A percentile compares a stretch with the other conserved stretches of the same genome.
Conservation (phyloP, 2,329 filamentous ascomycete species). For the Myriosclerotinia scirpicola region DNA sequence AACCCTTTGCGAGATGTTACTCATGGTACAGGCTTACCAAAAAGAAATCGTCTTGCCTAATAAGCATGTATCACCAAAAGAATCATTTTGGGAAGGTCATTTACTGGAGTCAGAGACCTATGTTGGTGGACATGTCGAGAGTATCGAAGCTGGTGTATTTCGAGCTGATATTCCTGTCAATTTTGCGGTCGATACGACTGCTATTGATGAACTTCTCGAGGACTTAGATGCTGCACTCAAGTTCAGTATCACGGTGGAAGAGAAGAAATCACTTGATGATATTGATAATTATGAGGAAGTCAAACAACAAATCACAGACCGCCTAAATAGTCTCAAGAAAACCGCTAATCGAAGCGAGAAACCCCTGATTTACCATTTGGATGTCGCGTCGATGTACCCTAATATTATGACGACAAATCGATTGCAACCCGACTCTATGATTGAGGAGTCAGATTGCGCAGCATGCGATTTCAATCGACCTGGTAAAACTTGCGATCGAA, state of each 20-base stretch:
- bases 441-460: constrained; percentile 91
- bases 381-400: constrained; percentile 99
- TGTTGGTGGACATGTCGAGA: constrained; percentile 97
- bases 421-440: constrained; percentile 98
- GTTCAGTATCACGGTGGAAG: constrained; percentile 83
- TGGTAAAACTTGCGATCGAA: constrained; percentile 92
- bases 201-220: constrained; percentile 81
- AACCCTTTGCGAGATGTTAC: constrained; percentile 97
- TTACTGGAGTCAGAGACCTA: constrained; percentile 96
- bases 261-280: constrained; percentile 78
- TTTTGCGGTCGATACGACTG: constrained; percentile 84
- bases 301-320: constrained; percentile 75
- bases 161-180: constrained; percentile 92
- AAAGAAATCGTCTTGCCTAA: constrained; percentile 92
- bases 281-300: constrained; percentile 81
- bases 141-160: constrained; percentile 97
- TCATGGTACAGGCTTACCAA: constrained; percentile 97
- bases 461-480: constrained; percentile 98
- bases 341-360: constrained; percentile 82
- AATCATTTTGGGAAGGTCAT: constrained; percentile 96
- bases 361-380: constrained; percentile 94
- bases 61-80: constrained; percentile 87
- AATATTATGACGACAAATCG: constrained; percentile 99
- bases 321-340: constrained; percentile 69
- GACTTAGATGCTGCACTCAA: constrained; percentile 87